Evolutionary conservation across 164 flowering plant species (phyloP).

Genomic region (Saururus chinensis): DNA sequence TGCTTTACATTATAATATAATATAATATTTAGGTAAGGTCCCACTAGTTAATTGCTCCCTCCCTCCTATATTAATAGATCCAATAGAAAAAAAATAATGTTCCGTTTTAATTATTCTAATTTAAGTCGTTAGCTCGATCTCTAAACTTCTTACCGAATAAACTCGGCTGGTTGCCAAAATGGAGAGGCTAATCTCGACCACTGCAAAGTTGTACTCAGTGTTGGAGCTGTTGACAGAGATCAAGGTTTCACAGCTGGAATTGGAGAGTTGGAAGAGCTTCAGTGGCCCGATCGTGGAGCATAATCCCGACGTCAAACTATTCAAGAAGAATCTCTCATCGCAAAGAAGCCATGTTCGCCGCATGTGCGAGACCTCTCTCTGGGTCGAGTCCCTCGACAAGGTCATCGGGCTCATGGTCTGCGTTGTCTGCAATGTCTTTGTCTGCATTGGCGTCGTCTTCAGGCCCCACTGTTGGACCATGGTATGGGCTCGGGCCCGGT

Average conservation of each 20-base stretch:
- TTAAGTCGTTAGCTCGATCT: too few species aligned
- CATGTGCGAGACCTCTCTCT: constrained; percentile 34
- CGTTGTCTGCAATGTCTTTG: constrained; percentile 31
- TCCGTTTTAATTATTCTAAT: too few species aligned
- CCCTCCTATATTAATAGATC: too few species aligned
- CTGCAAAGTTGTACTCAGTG: constrained; percentile 29
- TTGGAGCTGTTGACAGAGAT: constrained; percentile 33
- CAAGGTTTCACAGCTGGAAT: constrained; percentile 37
- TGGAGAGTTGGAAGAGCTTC: constrained; percentile 24
- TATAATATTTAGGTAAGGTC: too few species aligned
- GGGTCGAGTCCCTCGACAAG: constrained; percentile 51
- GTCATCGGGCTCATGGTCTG: constrained; percentile 44
- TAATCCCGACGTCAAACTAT: constrained; percentile 22
- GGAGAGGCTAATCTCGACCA: constrained; percentile 39
- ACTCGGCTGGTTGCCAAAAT: constrained; percentile 30
- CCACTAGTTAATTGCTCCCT: too few species aligned
- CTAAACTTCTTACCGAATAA: too few species aligned
- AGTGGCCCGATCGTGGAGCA: constrained; percentile 4
- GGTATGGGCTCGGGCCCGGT: too few species aligned
- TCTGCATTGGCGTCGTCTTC: constrained; percentile 42
- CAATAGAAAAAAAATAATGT: too few species aligned
- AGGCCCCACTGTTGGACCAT: too few species aligned
- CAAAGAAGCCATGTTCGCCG: constrained; percentile 39
- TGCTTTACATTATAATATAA: too few species aligned
- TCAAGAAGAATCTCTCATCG: constrained; percentile 28